Base-by-base conservation (phyloP, 2,329 filamentous ascomycete species). In the Diplodia seriata region DNA sequence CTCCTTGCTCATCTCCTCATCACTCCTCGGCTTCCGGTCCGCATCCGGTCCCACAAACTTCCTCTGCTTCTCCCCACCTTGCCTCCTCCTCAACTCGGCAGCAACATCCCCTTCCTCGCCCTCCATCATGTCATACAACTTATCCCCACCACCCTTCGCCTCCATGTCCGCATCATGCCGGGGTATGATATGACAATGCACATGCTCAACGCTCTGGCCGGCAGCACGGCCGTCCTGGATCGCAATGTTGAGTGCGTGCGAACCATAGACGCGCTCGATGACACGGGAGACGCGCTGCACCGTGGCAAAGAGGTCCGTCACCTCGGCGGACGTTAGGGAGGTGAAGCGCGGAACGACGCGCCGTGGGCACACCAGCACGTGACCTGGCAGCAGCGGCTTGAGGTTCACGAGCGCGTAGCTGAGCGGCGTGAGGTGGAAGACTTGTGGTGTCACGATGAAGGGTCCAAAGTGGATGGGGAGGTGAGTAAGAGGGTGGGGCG, bases 361-460 rank as follows among this genome's bases (percentile, higher is more conserved):
- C 23, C 87, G 85, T 0, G 95, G 93, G 72, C 91, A 97, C 70
- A 99, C 87, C 38, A 99, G 91, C 70, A 98, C 90, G 82, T 99
- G 95, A 68, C 95, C 95, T 0, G 94, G 93, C 1, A 97, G 86
- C 47, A 99, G 87, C 29, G 95, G 95, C 81, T 97, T 97, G 77
- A 98, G 88, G 81, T 99, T 99, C 68, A 98, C 94, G 70, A 98
- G 85, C 66, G 92, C 93, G 82, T 93, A 97, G 73, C 90, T 92
- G 74, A 91, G 85, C 0, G 87, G 85, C 1, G 94, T 97, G 71
- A 85, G 84, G 79, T 96, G 87, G 83, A 98, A 98, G 82, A 97
- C 92, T 91, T 93, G 91, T 20, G 87, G 83, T 14, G 91, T 91
- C 66, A 96, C 91, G 68, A 91, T 83, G 75, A 91, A 94, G 9